phyloP scores from a whole-genome alignment of 2,329 filamentous ascomycete genomes.

The Diaporthe citri region DNA sequence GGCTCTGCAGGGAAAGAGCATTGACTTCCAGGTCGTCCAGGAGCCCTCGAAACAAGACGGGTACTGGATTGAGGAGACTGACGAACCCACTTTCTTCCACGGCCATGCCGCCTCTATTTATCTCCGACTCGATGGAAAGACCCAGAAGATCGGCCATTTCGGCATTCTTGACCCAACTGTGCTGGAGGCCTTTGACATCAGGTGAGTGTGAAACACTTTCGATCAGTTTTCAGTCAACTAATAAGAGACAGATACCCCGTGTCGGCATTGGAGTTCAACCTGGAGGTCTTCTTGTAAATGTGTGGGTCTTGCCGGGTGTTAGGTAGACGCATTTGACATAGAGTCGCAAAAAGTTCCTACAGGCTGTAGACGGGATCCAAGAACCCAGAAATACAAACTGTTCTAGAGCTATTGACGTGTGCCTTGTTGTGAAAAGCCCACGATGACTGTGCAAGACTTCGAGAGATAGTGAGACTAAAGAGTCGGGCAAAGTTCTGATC shows the following conservation, averaged over 20 bases:
- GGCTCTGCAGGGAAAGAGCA: slow-evolving; percentile 65
- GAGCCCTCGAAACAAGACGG: slow-evolving; percentile 73
- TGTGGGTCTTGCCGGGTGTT: not conserved
- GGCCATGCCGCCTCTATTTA: slow-evolving; percentile 91
- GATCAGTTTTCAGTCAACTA: slow-evolving; percentile 9
- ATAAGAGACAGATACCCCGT: slow-evolving; percentile 79
- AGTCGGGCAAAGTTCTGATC: not conserved
- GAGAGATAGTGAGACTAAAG: not conserved
- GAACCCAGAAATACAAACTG: not conserved
- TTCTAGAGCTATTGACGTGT: not conserved
- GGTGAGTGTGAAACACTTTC: slow-evolving; percentile 59
- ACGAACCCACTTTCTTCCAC: slow-evolving; percentile 91
- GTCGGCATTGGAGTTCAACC: slow-evolving; percentile 93
- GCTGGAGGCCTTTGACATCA: slow-evolving; percentile 92
- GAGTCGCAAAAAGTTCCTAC: slow-evolving; percentile 3
- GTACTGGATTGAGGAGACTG: slow-evolving; percentile 95
- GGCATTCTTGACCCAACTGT: slow-evolving; percentile 95
- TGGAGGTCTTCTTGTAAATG: slow-evolving; percentile 86
- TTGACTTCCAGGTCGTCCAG: slow-evolving; percentile 66
- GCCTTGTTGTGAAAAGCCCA: not conserved
- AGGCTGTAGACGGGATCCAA: slow-evolving; percentile 16
- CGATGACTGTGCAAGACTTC: not conserved
- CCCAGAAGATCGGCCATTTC: slow-evolving; percentile 85
- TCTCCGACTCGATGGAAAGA: slow-evolving; percentile 79
- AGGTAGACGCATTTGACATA: not conserved